Percentiles rank a stretch among this genome's conserved stretches.
phyloP scores from a whole-genome alignment of 805 yeast species.

The Crinitomyces ghanaensis region DNA sequence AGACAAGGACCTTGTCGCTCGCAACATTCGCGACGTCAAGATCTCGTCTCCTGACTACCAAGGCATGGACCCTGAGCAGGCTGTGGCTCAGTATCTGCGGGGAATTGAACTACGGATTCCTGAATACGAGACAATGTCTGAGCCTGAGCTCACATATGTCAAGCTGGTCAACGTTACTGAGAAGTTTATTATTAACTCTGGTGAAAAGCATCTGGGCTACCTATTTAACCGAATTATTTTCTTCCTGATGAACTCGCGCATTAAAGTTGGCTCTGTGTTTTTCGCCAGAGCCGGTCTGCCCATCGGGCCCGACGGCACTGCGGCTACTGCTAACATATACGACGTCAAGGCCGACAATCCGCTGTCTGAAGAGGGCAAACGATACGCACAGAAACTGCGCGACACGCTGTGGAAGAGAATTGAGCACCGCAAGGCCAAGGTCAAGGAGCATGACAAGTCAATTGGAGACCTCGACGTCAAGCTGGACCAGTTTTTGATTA shows the following conservation, averaged over 20 bases:
- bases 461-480: constrained; percentile 2
- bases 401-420: constrained; percentile 38
- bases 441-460: background rate
- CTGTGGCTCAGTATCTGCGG: constrained; percentile 64
- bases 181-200: constrained; percentile 62
- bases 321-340: constrained; percentile 36
- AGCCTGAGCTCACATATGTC: constrained; percentile 54
- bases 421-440: constrained; percentile 10
- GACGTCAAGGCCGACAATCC: constrained; percentile 58
- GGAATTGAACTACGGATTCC: constrained; percentile 60
- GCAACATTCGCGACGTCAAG: constrained; percentile 76
- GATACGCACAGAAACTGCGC: constrained; percentile 55
- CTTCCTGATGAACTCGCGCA: constrained; percentile 81
- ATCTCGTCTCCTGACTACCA: constrained; percentile 72
- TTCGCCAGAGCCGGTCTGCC: constrained; percentile 52
- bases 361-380: constrained; percentile 57
- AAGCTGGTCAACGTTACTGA: constrained; percentile 89
- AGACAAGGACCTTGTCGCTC: constrained; percentile 51
- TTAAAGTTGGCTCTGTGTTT: constrained; percentile 80
- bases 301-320: background rate
- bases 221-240: constrained; percentile 83
- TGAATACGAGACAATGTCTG: constrained; percentile 58
- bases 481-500: no score
- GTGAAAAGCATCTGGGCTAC: constrained; percentile 61
- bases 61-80: constrained; percentile 62